A percentile compares a stretch with the other conserved stretches of the same genome.
Conservation (phyloP, 345 rosid genomes). For the Hibiscus syriacus region DNA sequence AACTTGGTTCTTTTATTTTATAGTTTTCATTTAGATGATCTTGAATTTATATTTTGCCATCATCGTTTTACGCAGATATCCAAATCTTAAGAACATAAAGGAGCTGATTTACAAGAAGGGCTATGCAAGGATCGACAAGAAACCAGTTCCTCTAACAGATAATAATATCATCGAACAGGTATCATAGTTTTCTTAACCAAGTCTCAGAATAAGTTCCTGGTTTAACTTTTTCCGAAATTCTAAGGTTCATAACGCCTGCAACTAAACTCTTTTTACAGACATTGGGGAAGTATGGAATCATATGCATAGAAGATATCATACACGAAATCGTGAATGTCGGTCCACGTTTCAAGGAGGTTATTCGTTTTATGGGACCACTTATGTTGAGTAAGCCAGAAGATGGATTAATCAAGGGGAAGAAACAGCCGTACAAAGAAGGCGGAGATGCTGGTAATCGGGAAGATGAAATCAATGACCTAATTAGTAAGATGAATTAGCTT, state of each 20-base stretch:
- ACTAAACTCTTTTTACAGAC: slow-evolving; percentile 31
- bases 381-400: slow-evolving; percentile 66
- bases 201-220: neutral
- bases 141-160: slow-evolving; percentile 70
- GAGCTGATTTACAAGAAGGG: slow-evolving; percentile 87
- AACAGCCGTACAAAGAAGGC: slow-evolving; percentile 56
- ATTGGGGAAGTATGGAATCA: slow-evolving; percentile 57
- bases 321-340: slow-evolving; percentile 68
- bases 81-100: slow-evolving; percentile 56
- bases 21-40: neutral
- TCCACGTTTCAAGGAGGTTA: slow-evolving; percentile 72
- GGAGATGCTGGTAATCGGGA: slow-evolving; percentile 85
- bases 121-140: slow-evolving; percentile 39
- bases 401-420: slow-evolving; percentile 56
- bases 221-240: neutral
- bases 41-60: neutral
- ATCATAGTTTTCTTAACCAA: neutral
- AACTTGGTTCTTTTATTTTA: neutral
- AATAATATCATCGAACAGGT: slow-evolving; percentile 88
- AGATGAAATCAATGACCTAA: slow-evolving; percentile 69
- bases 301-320: slow-evolving; percentile 70
- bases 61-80: slow-evolving; percentile 46
- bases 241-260: neutral
- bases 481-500: slow-evolving; percentile 62
- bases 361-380: slow-evolving; percentile 63